These are phyloP conservation scores for Talaromyces thailandensis DNA, from an alignment of 495 filamentous ascomycete species.

Conservation along the genomic window DNA sequence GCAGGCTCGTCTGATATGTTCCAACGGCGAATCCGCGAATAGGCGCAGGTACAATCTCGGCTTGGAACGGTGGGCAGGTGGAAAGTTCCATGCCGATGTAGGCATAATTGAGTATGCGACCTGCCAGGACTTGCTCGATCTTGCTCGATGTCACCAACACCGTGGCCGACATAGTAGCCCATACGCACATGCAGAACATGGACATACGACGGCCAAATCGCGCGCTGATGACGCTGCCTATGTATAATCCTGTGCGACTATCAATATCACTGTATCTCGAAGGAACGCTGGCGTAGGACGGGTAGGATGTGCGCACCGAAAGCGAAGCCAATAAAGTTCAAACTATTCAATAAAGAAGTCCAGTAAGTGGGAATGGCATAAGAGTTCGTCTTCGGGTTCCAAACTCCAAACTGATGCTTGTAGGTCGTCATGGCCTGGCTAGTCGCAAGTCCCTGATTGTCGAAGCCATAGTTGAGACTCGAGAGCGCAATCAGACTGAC, in stretches of 20 bases:
- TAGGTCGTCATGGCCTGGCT: constrained; percentile 21
- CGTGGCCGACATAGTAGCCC: constrained; percentile 22
- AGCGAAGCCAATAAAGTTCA: constrained; percentile 22
- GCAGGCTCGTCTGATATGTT: constrained; percentile 17
- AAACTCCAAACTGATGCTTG: constrained; percentile 18
- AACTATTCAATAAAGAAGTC: constrained; percentile 20
- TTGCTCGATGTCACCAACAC: constrained; percentile 20
- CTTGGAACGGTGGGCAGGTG: constrained; percentile 18
- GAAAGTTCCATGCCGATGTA: constrained; percentile 32
- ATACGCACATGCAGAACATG: constrained; percentile 26
- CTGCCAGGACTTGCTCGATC: constrained; percentile 21
- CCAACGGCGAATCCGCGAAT: constrained; percentile 25
- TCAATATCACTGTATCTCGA: background rate
- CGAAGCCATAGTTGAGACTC: constrained; percentile 22
- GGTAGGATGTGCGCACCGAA: constrained; percentile 11
- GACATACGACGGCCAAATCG: constrained; percentile 23
- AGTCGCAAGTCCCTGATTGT: constrained; percentile 18
- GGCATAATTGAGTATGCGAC: constrained; percentile 23
- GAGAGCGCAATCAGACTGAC: constrained; percentile 18
- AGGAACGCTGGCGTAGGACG: background rate
- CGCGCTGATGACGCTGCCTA: constrained; percentile 21
- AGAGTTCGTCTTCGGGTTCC: constrained; percentile 10
- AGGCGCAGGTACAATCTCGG: constrained; percentile 25
- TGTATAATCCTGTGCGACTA: constrained; percentile 13
- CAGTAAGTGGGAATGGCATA: constrained; percentile 17